Evolutionary conservation across 2,329 filamentous ascomycete species (phyloP).

Genomic region (Fusarium musae): DNA sequence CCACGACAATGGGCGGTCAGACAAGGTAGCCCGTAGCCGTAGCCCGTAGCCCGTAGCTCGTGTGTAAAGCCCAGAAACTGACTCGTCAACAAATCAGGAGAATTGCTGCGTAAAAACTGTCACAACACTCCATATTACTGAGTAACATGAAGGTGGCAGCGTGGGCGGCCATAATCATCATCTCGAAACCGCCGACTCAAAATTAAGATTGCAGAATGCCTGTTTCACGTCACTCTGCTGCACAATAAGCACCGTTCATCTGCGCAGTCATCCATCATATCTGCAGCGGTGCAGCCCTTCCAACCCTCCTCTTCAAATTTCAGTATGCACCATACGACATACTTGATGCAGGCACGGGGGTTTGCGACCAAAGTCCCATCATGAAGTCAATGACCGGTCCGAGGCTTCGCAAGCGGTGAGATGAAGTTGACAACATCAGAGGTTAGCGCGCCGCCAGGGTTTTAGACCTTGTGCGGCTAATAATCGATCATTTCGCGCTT

Average conservation of each 20-base stretch:
- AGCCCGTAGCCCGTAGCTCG: neutral
- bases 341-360: slow-evolving; percentile 25
- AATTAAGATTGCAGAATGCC: slow-evolving; percentile 1
- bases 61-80: neutral
- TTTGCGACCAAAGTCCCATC: slow-evolving; percentile 26
- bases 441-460: slow-evolving; percentile 28
- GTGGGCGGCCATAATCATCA: neutral
- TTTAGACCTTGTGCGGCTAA: slow-evolving; percentile 37
- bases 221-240: slow-evolving; percentile 9
- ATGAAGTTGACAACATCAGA: slow-evolving; percentile 34
- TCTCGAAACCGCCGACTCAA: neutral
- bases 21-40: neutral
- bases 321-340: slow-evolving; percentile 9
- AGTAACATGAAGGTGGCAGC: neutral
- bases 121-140: neutral
- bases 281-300: slow-evolving; percentile 9
- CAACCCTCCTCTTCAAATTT: neutral
- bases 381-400: slow-evolving; percentile 15
- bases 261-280: neutral
- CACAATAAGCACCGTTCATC: slow-evolving; percentile 15
- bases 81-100: slow-evolving; percentile 9
- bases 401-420: slow-evolving; percentile 37
- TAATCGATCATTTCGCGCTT: slow-evolving; percentile 29
- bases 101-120: neutral
- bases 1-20: neutral